These are phyloP conservation scores for Nannizziopsis barbatae DNA, from an alignment of 2,329 filamentous ascomycete genomes.

Conservation along the genomic window DNA sequence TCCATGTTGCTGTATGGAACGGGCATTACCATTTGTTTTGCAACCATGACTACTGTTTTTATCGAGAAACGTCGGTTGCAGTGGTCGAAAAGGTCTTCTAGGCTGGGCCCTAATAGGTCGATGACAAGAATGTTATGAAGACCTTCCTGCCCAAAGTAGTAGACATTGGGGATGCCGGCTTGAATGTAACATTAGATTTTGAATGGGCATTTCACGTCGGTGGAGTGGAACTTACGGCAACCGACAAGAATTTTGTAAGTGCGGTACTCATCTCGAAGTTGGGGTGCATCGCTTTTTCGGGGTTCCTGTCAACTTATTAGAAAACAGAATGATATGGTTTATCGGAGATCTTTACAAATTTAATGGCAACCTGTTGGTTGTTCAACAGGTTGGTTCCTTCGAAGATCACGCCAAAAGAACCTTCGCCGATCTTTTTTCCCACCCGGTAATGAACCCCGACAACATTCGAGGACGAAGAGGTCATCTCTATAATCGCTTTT, in stretches of 20 bases:
- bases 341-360: constrained; percentile 60
- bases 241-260: constrained; percentile 99
- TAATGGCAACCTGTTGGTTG: constrained; percentile 98
- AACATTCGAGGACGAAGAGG: constrained; percentile 86
- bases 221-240: constrained; percentile 68
- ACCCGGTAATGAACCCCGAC: constrained; percentile 98
- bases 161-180: constrained; percentile 98
- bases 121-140: constrained; percentile 98
- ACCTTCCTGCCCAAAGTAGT: constrained; percentile 97
- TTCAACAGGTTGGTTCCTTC: constrained; percentile 97
- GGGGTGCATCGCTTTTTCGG: constrained; percentile 94
- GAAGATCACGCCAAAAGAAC: constrained; percentile 96
- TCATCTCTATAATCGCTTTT: constrained; percentile 46
- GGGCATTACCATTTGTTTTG: constrained; percentile 79
- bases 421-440: constrained; percentile 98
- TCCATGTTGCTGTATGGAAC: background rate
- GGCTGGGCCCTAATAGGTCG: constrained; percentile 82
- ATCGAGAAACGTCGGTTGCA: constrained; percentile 90
- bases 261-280: constrained; percentile 94
- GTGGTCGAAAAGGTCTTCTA: constrained; percentile 95
- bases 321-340: background rate
- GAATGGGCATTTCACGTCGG: background rate
- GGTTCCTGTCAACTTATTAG: constrained; percentile 59
- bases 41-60: constrained; percentile 98
- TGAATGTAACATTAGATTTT: constrained; percentile 11